Percentiles rank a stretch among this genome's conserved stretches.
These are phyloP conservation scores for Amaranthus hypochondriacus DNA, from an alignment of 148 eudicot genomes.

Conservation along the genomic window DNA sequence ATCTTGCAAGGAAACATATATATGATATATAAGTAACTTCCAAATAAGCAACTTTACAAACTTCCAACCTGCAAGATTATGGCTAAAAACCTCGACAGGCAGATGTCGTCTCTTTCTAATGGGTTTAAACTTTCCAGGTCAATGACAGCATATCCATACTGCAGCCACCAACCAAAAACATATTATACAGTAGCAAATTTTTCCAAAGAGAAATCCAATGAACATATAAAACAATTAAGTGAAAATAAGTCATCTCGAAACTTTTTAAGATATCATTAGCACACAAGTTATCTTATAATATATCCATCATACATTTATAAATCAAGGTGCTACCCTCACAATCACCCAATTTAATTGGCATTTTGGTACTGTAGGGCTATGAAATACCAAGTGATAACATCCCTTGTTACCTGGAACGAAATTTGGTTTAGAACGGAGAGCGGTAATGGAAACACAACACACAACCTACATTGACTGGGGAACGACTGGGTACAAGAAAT, in stretches of 20 bases:
- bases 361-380: neutral
- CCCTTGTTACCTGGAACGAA: too few species aligned
- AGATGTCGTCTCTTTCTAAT: slow-evolving; percentile 46
- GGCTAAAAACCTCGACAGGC: slow-evolving; percentile 59
- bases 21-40: neutral
- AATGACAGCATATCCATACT: slow-evolving; percentile 86
- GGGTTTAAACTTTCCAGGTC: slow-evolving; percentile 50
- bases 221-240: neutral
- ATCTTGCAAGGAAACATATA: neutral
- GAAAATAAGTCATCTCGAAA: neutral
- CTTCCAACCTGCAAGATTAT: slow-evolving; percentile 65
- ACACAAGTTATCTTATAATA: neutral
- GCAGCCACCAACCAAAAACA: slow-evolving; percentile 26
- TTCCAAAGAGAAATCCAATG: neutral
- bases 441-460: too few species aligned
- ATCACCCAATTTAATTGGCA: neutral
- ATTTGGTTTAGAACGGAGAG: too few species aligned
- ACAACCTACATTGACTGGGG: too few species aligned
- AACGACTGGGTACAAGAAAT: too few species aligned
- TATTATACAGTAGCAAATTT: neutral
- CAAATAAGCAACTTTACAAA: neutral
- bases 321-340: too few species aligned
- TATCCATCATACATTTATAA: neutral
- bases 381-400: too few species aligned
- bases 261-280: neutral